These are phyloP conservation scores for Yamadazyma songkhlaensis DNA, from an alignment of 1,139 yeast genomes.

Conservation along the genomic window DNA sequence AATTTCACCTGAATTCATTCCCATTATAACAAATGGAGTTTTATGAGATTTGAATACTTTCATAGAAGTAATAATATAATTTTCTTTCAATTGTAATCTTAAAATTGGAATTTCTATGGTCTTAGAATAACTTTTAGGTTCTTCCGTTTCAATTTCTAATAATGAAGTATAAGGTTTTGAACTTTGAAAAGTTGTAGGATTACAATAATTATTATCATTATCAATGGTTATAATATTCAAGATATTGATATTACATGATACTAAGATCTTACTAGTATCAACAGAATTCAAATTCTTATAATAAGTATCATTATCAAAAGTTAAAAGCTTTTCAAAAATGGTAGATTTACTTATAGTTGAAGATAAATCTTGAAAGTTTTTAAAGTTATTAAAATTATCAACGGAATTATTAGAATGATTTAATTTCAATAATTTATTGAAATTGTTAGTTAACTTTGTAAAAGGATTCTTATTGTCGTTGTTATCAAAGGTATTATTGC, in stretches of 20 bases:
- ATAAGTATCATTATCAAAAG: constrained; percentile 25
- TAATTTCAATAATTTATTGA: constrained; percentile 28
- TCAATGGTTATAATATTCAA: constrained; percentile 36
- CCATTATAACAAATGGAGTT: constrained; percentile 28
- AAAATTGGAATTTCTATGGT: constrained; percentile 33
- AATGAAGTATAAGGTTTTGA: constrained; percentile 23
- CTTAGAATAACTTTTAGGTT: constrained; percentile 16
- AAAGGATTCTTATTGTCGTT: constrained; percentile 25
- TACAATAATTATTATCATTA: constrained; percentile 19
- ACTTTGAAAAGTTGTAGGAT: constrained; percentile 20
- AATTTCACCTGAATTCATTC: constrained; percentile 37
- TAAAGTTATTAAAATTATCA: constrained; percentile 1
- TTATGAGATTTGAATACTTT: constrained; percentile 24
- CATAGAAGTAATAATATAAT: constrained; percentile 28
- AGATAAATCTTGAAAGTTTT: constrained; percentile 7
- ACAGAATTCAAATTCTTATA: constrained; percentile 16
- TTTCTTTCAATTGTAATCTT: constrained; percentile 27
- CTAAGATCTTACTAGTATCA: constrained; percentile 19
- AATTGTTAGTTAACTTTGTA: constrained; percentile 31
- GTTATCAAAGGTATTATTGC: constrained; percentile 3
- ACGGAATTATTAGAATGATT: constrained; percentile 2
- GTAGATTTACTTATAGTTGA: constrained; percentile 2
- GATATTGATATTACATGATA: constrained; percentile 36
- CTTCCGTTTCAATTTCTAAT: constrained; percentile 6
- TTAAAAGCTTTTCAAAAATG: constrained; percentile 15